These are phyloP conservation scores for Fraxinus excelsior DNA, from an alignment of 257 asterid species.

Conservation along the genomic window DNA sequence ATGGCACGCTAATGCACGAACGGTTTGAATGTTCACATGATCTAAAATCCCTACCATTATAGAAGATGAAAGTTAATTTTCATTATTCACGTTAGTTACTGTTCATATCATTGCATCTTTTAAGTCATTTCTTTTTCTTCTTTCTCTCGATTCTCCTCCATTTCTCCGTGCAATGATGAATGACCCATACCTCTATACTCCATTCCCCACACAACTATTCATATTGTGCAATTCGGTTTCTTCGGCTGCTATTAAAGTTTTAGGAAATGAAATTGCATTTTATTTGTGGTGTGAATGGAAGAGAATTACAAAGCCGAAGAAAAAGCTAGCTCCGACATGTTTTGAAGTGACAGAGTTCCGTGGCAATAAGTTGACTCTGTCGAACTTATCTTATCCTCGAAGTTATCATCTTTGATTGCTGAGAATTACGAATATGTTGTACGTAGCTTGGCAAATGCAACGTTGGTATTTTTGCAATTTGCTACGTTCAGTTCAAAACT, in stretches of 20 bases:
- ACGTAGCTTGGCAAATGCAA: slow-evolving; percentile 19
- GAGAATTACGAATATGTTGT: slow-evolving; percentile 35
- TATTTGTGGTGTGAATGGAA: slow-evolving; percentile 23
- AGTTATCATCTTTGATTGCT: slow-evolving; percentile 42
- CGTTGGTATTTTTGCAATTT: slow-evolving; percentile 32
- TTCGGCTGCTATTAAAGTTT: slow-evolving; percentile 17
- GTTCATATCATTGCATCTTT: too few relatives aligned
- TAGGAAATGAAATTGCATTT: slow-evolving; percentile 19
- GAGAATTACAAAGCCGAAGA: too few relatives aligned
- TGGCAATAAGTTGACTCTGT: slow-evolving; percentile 42
- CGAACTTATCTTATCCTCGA: too few relatives aligned
- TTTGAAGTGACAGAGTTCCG: slow-evolving; percentile 3
- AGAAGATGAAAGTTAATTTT: background rate
- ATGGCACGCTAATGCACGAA: background rate
- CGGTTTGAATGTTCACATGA: background rate
- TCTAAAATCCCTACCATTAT: background rate
- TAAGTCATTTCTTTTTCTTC: too few relatives aligned
- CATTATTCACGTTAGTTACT: too few relatives aligned
- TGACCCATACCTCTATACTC: too few relatives aligned
- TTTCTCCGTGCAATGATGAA: too few relatives aligned
- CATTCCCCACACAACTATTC: too few relatives aligned
- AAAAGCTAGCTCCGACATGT: too few relatives aligned
- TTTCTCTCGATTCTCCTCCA: too few relatives aligned
- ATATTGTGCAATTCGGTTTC: background rate
- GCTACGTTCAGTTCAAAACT: background rate